phyloP scores from a whole-genome alignment of 2,329 filamentous ascomycete genomes.

The Thielaviopsis populi region DNA sequence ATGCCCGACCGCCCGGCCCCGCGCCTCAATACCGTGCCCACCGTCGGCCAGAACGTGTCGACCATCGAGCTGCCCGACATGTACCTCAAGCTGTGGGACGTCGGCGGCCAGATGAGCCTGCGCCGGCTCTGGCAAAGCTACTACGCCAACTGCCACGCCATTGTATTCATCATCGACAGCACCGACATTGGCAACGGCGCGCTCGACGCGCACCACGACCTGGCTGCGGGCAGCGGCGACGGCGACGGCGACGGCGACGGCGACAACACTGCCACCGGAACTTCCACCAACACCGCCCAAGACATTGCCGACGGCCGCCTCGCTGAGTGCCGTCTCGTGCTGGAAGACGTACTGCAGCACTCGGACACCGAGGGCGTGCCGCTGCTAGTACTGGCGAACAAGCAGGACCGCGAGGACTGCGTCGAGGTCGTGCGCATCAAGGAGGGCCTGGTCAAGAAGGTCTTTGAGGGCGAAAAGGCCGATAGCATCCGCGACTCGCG shows the following conservation, averaged over 20 bases:
- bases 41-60: slow-evolving; percentile 91
- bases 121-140: slow-evolving; percentile 92
- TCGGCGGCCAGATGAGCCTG: slow-evolving; percentile 81
- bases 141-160: slow-evolving; percentile 85
- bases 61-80: slow-evolving; percentile 83
- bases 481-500: slow-evolving; percentile 74
- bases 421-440: slow-evolving; percentile 96
- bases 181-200: slow-evolving; percentile 80
- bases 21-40: slow-evolving; percentile 79
- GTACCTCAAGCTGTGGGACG: slow-evolving; percentile 98
- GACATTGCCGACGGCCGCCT: slow-evolving; percentile 43
- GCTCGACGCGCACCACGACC: slow-evolving; percentile 29
- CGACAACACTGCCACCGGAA: too few species aligned
- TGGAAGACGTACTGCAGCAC: slow-evolving; percentile 80
- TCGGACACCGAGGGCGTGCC: slow-evolving; percentile 84
- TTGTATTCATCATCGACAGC: slow-evolving; percentile 94
- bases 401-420: slow-evolving; percentile 94
- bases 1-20: slow-evolving; percentile 44
- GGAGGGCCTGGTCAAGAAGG: slow-evolving; percentile 85
- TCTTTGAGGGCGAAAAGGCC: slow-evolving; percentile 89
- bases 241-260: slow-evolving; percentile 13
- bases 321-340: slow-evolving; percentile 75
- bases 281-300: slow-evolving; percentile 20
- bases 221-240: neutral
- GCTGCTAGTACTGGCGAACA: slow-evolving; percentile 84